These are phyloP conservation scores for Pyrenochaeta sp. DNA, from an alignment of 2,329 filamentous ascomycete genomes.

Conservation along the genomic window DNA sequence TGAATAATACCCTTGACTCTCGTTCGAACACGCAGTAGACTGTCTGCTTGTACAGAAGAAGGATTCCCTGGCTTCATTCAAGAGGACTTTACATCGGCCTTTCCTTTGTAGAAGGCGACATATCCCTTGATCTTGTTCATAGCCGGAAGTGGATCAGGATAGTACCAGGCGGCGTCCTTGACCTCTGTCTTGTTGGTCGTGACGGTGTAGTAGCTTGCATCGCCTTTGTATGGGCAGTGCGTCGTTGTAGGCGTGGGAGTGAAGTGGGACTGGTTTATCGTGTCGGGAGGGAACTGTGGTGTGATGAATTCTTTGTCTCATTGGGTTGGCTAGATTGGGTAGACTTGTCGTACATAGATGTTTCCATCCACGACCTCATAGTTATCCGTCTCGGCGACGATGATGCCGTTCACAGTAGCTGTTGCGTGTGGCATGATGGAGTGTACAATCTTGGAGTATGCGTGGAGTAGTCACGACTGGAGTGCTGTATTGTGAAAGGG, in stretches of 20 bases:
- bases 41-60: not conserved
- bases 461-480: not conserved
- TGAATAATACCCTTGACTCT: slow-evolving; percentile 7
- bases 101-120: slow-evolving; percentile 66
- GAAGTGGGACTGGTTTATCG: slow-evolving; percentile 57
- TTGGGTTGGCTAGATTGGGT: not conserved
- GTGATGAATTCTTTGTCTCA: not conserved
- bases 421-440: slow-evolving; percentile 48
- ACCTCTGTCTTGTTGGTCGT: slow-evolving; percentile 58
- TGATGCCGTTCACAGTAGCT: slow-evolving; percentile 59
- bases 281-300: slow-evolving; percentile 46
- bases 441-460: not conserved
- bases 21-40: not conserved
- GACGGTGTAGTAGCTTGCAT: slow-evolving; percentile 65
- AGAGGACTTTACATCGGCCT: slow-evolving; percentile 27
- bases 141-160: slow-evolving; percentile 60
- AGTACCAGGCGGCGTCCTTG: slow-evolving; percentile 68
- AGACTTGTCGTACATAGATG: slow-evolving; percentile 57
- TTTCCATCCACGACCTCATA: slow-evolving; percentile 68
- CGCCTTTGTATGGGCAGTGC: slow-evolving; percentile 66
- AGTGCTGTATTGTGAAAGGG: not conserved
- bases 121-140: slow-evolving; percentile 62
- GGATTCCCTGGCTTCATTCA: not conserved
- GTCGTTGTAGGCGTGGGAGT: slow-evolving; percentile 58
- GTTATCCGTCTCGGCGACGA: slow-evolving; percentile 60